Conservation (phyloP, 306 rosid genomes). For the Citrullus mucosospermus region DNA sequence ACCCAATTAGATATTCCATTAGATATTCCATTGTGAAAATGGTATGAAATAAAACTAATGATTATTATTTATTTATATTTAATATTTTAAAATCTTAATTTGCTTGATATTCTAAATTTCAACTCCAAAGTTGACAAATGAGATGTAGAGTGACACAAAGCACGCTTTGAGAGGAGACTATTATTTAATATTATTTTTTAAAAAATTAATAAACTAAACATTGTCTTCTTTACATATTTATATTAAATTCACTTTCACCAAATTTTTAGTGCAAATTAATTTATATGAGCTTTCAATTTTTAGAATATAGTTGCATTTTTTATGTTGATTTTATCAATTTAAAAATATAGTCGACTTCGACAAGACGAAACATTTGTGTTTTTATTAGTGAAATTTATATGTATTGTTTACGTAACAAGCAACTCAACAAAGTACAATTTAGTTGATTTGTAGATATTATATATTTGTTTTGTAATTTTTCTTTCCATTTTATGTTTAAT, state of each 20-base stretch:
- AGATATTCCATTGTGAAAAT: background rate
- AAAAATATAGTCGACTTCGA: background rate
- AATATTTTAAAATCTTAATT: background rate
- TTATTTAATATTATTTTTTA: background rate
- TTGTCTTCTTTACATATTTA: background rate
- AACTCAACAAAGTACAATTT: no score
- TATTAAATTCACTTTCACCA: background rate
- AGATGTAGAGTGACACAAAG: background rate
- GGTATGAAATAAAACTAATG: no score
- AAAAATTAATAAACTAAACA: background rate
- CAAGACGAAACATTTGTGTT: no score
- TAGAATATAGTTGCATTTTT: background rate
- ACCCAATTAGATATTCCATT: background rate
- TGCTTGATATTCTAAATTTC: background rate
- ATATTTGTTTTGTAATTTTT: no score
- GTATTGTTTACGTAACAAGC: no score
- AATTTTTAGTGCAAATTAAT: background rate
- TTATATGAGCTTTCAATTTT: background rate
- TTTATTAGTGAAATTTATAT: no score
- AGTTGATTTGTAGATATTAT: no score
- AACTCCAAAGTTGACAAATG: slow-evolving; percentile 3
- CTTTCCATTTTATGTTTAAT: no score
- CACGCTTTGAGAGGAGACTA: background rate
- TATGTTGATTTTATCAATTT: background rate
- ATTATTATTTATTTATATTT: background rate